Base-by-base conservation (phyloP, 192 early-diverging fungal species). In the Rhizophagus sp. region DNA sequence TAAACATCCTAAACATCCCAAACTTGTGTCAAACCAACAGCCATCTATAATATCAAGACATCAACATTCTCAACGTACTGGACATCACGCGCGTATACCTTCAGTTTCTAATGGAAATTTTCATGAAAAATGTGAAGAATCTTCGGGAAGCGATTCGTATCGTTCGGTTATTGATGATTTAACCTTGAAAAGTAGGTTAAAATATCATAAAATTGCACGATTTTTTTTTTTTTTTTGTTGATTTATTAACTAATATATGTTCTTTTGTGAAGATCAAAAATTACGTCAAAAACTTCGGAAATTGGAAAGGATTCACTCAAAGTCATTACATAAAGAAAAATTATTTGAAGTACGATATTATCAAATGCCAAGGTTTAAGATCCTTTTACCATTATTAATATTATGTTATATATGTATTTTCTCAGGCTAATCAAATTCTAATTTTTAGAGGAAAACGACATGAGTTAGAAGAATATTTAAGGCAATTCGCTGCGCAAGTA, bases 341-440 rank as follows among this genome's bases (percentile, higher is more conserved):
- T 25, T 79, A 25, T 79, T 79, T 62, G 78, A 79, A 79, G 78
- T 79, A 6, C 78, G 78, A n/a, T 79, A 79, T 57, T 72, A 71
- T 57, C 70, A 68, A 15, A 79, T 79, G 78, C 69, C 78, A 50
- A 44, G 70, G 78, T 73, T n/a, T 33, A 64, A 47, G 22, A 34
- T 22, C 2, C 22, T 57, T 57, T 22, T 57, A 57, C 1, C 5
- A 2, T 57, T 57, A 57, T 57, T 22, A 41, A 41, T 7, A 41
- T 41, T 41, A 0, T 0, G 8, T 22, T 57, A 19, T 22, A 22
- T 22, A 17, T 19, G 1, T 50, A 36, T 34, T 41, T 41, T 41
- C 7, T 41, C 39, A 41, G 6, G 19, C 24, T 63, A 33, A 69
- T 22, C 13, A 5, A 57, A 44, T 7, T 19, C 15, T 22, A 10